Evolutionary conservation across 176 grass and related monocot species (phyloP).

Genomic region (Lolium perenne): DNA sequence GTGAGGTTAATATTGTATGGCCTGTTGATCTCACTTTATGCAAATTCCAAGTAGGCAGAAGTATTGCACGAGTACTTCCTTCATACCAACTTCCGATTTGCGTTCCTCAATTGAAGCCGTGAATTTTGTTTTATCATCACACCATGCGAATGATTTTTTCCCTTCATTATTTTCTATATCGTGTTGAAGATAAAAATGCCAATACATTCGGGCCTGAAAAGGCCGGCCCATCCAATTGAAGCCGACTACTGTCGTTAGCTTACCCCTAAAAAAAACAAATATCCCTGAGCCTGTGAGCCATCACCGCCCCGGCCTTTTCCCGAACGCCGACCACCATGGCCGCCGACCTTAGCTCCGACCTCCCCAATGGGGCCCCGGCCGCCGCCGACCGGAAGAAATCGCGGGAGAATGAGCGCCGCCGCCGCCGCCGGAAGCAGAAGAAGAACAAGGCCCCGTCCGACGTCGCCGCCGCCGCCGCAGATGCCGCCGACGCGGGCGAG

Average conservation of each 20-base stretch:
- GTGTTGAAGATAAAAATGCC: not conserved
- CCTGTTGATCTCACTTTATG: too few species aligned
- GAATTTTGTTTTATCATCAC: too few species aligned
- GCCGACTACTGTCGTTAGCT: not conserved
- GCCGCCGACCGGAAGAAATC: constrained; percentile 48
- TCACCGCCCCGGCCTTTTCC: not conserved
- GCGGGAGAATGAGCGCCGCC: constrained; percentile 63
- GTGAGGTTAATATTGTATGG: too few species aligned
- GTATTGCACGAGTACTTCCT: too few species aligned
- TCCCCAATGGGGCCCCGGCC: constrained; percentile 4
- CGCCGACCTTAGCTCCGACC: constrained; percentile 34
- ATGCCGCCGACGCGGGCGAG: not conserved
- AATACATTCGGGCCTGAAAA: not conserved
- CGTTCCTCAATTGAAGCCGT: too few species aligned
- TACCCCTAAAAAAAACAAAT: not conserved
- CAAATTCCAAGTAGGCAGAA: too few species aligned
- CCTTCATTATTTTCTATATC: too few species aligned
- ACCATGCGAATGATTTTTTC: too few species aligned
- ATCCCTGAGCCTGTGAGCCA: not conserved
- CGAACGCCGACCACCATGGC: constrained; percentile 38
- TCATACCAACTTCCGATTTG: too few species aligned
- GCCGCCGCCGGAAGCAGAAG: constrained; percentile 68
- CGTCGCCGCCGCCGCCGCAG: not conserved
- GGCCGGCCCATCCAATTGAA: not conserved
- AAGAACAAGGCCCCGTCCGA: constrained; percentile 49